Evolutionary conservation across 2,329 filamentous ascomycete genomes (phyloP).

Genomic region (Myriangium duriaei): DNA sequence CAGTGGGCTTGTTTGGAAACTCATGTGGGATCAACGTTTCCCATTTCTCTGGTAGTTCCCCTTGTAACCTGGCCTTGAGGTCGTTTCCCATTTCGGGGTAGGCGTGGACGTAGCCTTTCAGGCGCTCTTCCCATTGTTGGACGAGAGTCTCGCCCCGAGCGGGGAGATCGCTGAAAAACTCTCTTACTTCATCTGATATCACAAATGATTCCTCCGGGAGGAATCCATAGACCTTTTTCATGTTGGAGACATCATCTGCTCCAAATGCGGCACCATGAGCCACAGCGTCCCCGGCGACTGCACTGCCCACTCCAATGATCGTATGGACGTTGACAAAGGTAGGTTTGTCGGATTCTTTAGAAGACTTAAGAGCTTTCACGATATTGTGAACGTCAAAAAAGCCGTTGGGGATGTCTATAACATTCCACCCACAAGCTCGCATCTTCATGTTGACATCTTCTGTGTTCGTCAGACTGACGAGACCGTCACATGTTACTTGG

Average conservation of each 20-base stretch:
- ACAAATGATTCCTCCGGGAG: too few relatives aligned
- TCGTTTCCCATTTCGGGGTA: conserved; percentile 38
- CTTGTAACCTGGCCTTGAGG: conserved; percentile 35
- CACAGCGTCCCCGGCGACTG: conserved; percentile 24
- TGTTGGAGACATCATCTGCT: conserved; percentile 11
- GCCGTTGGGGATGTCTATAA: conserved; percentile 42
- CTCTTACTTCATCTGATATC: too few relatives aligned
- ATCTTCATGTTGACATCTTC: conserved; percentile 49
- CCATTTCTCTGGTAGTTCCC: conserved; percentile 37
- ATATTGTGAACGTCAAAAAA: conserved; percentile 39
- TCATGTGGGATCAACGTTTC: conserved; percentile 35
- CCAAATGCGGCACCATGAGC: conserved; percentile 15
- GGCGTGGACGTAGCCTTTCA: conserved; percentile 30
- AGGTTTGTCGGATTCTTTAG: conserved; percentile 37
- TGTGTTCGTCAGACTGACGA: conserved; percentile 41
- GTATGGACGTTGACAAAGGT: conserved; percentile 48
- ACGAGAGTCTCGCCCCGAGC: conserved; percentile 35
- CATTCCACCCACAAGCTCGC: conserved; percentile 44
- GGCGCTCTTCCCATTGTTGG: conserved; percentile 35
- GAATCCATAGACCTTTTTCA: too few relatives aligned
- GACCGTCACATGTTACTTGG: conserved; percentile 47
- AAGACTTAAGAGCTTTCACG: conserved; percentile 35
- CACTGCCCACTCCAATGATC: conserved; percentile 42
- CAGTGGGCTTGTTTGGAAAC: conserved; percentile 37
- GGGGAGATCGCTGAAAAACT: conserved; percentile 41